Evolutionary conservation across 148 eudicot species (phyloP).

Genomic region (Persicaria tinctoria): DNA sequence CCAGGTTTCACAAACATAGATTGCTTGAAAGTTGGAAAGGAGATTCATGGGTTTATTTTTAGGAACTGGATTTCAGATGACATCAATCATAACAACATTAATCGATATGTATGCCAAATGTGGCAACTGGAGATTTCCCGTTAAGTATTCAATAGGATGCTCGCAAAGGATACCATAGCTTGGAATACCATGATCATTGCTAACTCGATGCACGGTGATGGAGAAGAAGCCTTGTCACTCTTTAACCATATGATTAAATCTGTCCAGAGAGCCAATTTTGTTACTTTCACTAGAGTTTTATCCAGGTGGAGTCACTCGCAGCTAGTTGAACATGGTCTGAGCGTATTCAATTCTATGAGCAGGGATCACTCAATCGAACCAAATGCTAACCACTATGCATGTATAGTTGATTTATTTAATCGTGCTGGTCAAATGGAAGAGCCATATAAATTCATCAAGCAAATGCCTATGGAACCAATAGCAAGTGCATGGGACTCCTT

Average conservation of each 20-base stretch:
- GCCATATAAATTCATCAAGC: constrained; percentile 51
- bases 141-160: constrained; percentile 44
- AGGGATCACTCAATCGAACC: constrained; percentile 51
- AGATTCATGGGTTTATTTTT: constrained; percentile 51
- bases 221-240: constrained; percentile 47
- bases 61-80: constrained; percentile 46
- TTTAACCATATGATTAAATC: constrained; percentile 44
- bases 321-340: constrained; percentile 60
- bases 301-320: constrained; percentile 77
- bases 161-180: constrained; percentile 48
- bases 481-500: constrained; percentile 84
- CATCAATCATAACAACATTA: constrained; percentile 51
- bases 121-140: constrained; percentile 49
- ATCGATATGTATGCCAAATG: constrained; percentile 71
- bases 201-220: constrained; percentile 67
- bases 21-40: constrained; percentile 59
- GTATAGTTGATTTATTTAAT: constrained; percentile 66
- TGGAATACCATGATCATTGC: constrained; percentile 79
- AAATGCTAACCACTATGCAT: constrained; percentile 60
- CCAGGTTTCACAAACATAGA: constrained; percentile 60
- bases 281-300: constrained; percentile 65
- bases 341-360: constrained; percentile 55
- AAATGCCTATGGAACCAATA: constrained; percentile 65
- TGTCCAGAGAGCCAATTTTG: constrained; percentile 51
- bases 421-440: constrained; percentile 66